phyloP scores from a whole-genome alignment of 2,329 filamentous ascomycete species.

The Trichophyton schoenleinii region DNA sequence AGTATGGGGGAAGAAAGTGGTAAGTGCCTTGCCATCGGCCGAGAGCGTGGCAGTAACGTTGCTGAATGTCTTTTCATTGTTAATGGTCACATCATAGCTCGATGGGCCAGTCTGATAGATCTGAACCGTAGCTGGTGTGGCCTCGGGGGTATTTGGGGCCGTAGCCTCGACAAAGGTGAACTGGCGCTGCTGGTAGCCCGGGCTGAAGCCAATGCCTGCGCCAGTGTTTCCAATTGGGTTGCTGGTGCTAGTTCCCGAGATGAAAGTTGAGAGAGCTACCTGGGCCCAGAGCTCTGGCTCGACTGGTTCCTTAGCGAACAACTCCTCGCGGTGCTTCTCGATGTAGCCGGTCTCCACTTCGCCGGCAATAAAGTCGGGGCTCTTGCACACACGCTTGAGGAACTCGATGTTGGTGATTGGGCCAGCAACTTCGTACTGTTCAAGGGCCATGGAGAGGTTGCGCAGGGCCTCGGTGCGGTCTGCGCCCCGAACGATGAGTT shows the following conservation, averaged over 20 bases:
- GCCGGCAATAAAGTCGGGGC: slow-evolving; percentile 68
- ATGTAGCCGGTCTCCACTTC: slow-evolving; percentile 96
- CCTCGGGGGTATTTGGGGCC: slow-evolving; percentile 31
- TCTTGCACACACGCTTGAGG: slow-evolving; percentile 72
- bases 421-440: slow-evolving; percentile 84
- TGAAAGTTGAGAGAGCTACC: slow-evolving; percentile 64
- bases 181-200: slow-evolving; percentile 51
- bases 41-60: slow-evolving; percentile 24
- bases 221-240: slow-evolving; percentile 21
- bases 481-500: slow-evolving; percentile 78
- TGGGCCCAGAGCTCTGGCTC: slow-evolving; percentile 69
- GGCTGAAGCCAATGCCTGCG: slow-evolving; percentile 44
- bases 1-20: slow-evolving; percentile 69
- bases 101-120: slow-evolving; percentile 40
- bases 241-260: slow-evolving; percentile 30
- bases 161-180: slow-evolving; percentile 42
- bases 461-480: slow-evolving; percentile 69
- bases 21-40: slow-evolving; percentile 40
- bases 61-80: slow-evolving; percentile 33
- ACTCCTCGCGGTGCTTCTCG: slow-evolving; percentile 66
- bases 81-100: slow-evolving; percentile 40
- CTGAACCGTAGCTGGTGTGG: slow-evolving; percentile 33
- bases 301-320: slow-evolving; percentile 55
- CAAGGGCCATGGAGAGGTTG: slow-evolving; percentile 66
- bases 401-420: slow-evolving; percentile 95